Conservation (phyloP, 805 yeast genomes). For the Candida schatavii region DNA sequence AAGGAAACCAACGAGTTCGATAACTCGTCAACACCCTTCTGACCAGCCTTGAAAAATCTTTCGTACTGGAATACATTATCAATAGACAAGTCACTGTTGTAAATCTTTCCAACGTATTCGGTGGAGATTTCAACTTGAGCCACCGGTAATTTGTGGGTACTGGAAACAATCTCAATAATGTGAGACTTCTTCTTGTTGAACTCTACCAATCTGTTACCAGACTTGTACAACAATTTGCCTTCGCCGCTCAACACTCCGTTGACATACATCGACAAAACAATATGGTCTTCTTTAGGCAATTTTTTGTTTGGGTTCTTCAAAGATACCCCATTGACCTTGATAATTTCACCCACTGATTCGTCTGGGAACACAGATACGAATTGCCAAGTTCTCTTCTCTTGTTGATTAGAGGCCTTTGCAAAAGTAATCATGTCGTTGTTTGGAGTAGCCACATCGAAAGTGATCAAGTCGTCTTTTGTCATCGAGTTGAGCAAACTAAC, state of each 20-base stretch:
- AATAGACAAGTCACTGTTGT: slow-evolving; percentile 55
- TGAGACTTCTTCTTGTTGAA: slow-evolving; percentile 42
- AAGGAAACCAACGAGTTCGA: slow-evolving; percentile 47
- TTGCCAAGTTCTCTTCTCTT: slow-evolving; percentile 53
- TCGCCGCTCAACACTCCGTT: slow-evolving; percentile 65
- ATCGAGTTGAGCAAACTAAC: slow-evolving; percentile 27
- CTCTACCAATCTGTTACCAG: slow-evolving; percentile 46
- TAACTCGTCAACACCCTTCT: slow-evolving; percentile 42
- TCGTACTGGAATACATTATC: slow-evolving; percentile 56
- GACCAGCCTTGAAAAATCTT: slow-evolving; percentile 41
- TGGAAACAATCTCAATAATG: slow-evolving; percentile 42
- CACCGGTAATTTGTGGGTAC: slow-evolving; percentile 31
- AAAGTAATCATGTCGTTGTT: slow-evolving; percentile 50
- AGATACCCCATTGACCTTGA: slow-evolving; percentile 60
- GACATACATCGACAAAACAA: slow-evolving; percentile 54
- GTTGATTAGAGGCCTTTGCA: slow-evolving; percentile 67
- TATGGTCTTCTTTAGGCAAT: slow-evolving; percentile 46
- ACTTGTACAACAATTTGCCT: slow-evolving; percentile 51
- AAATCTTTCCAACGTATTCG: slow-evolving; percentile 66
- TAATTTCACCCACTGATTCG: slow-evolving; percentile 70
- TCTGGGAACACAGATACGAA: slow-evolving; percentile 70
- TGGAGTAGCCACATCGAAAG: slow-evolving; percentile 53
- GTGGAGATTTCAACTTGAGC: slow-evolving; percentile 55
- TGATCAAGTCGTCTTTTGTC: slow-evolving; percentile 41
- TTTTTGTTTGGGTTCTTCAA: slow-evolving; percentile 31